Conservation (phyloP, 2,329 filamentous ascomycete species). For the Trichoderma sp. region DNA sequence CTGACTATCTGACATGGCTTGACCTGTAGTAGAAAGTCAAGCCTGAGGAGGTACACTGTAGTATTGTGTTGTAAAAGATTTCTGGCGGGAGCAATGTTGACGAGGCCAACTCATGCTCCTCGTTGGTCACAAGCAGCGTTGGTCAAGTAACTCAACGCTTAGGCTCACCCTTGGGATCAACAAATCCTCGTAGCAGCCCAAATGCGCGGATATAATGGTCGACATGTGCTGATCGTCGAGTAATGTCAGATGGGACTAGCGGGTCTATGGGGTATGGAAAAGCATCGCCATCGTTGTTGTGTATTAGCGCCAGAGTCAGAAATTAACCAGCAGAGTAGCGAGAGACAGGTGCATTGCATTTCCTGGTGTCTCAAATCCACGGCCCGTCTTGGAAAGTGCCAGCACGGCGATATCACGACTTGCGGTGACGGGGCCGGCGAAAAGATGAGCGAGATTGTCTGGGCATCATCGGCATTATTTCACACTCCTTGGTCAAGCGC, state of each 20-base stretch:
- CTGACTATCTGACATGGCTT: constrained; percentile 2
- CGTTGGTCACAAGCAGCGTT: neutral
- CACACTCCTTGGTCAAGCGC: neutral
- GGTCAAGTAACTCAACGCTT: neutral
- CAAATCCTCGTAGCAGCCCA: neutral
- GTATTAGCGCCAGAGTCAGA: constrained; percentile 7
- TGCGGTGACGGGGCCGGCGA: neutral
- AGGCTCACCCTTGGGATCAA: neutral
- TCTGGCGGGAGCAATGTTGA: neutral
- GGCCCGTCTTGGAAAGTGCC: neutral
- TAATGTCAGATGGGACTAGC: neutral
- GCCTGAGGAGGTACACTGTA: neutral
- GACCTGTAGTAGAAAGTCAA: neutral
- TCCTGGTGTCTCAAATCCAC: neutral
- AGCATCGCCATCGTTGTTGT: neutral
- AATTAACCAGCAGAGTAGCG: constrained; percentile 6
- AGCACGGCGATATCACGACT: neutral
- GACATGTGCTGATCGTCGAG: neutral
- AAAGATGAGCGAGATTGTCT: neutral
- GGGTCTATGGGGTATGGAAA: neutral
- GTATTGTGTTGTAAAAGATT: neutral
- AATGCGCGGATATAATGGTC: neutral
- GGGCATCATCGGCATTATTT: neutral
- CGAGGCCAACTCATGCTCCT: neutral
- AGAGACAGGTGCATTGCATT: constrained; percentile 15